Evolutionary conservation across 345 rosid species (phyloP).

Genomic region (Hibiscus syriacus): DNA sequence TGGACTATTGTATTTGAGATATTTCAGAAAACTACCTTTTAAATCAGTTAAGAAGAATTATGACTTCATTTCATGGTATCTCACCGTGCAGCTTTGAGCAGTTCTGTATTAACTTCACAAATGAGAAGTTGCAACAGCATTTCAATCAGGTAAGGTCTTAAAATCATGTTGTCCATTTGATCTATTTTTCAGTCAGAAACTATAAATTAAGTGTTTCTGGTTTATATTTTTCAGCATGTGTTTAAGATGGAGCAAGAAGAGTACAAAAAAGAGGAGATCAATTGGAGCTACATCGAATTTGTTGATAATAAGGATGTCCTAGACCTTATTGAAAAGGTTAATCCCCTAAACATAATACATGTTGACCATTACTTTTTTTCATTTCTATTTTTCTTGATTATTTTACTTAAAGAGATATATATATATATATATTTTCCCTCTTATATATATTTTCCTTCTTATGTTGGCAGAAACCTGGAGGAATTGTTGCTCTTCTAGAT

Average conservation of each 20-base stretch:
- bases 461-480: conserved; percentile 67
- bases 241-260: conserved; percentile 99
- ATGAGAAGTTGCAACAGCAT: conserved; percentile 96
- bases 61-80: conserved; percentile 15
- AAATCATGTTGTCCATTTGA: conserved; percentile 8
- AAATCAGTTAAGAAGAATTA: background rate
- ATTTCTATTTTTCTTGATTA: background rate
- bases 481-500: conserved; percentile 74
- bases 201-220: conserved; percentile 12
- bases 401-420: background rate
- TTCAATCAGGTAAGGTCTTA: conserved; percentile 68
- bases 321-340: conserved; percentile 90
- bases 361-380: background rate
- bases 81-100: conserved; percentile 72
- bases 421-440: background rate
- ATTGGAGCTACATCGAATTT: conserved; percentile 97
- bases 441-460: background rate
- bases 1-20: background rate
- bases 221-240: conserved; percentile 60
- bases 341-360: background rate
- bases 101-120: conserved; percentile 92
- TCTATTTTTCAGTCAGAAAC: background rate
- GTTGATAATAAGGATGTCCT: conserved; percentile 95
- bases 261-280: conserved; percentile 83
- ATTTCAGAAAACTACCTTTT: background rate